These are phyloP conservation scores for Xylariomycetidae sp. DNA, from an alignment of 2,329 filamentous ascomycete species.

Conservation along the genomic window DNA sequence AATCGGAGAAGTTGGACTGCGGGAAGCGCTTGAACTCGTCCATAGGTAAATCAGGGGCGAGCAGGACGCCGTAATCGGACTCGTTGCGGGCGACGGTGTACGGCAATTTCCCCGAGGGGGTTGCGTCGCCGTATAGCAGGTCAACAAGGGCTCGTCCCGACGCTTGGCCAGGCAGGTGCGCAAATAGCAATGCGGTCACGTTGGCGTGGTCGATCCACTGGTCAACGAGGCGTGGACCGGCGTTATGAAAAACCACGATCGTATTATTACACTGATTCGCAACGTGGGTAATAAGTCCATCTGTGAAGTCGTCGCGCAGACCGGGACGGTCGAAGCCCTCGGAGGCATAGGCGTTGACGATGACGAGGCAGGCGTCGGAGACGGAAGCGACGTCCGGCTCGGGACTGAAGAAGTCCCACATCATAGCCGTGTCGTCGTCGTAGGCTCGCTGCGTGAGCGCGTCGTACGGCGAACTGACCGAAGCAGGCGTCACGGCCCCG, in stretches of 20 bases:
- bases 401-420: conserved; percentile 50
- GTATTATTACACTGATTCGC: conserved; percentile 55
- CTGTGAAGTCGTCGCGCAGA: conserved; percentile 60
- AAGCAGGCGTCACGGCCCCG: conserved; percentile 40
- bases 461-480: conserved; percentile 47
- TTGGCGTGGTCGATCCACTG: conserved; percentile 57
- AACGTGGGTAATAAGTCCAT: conserved; percentile 50
- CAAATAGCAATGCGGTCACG: conserved; percentile 57
- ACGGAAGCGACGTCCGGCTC: conserved; percentile 42
- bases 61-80: conserved; percentile 46
- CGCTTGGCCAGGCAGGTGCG: conserved; percentile 60
- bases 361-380: conserved; percentile 61
- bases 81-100: conserved; percentile 55
- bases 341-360: conserved; percentile 62
- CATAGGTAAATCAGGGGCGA: conserved; percentile 34
- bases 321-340: conserved; percentile 62
- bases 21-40: conserved; percentile 47
- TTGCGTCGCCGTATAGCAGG: conserved; percentile 51
- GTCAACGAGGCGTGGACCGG: conserved; percentile 55
- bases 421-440: conserved; percentile 50
- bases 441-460: conserved; percentile 46
- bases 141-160: conserved; percentile 49
- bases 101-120: conserved; percentile 52
- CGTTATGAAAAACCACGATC: conserved; percentile 60
- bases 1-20: conserved; percentile 42